Conservation (phyloP, 1,284 basidiomycete genomes). For the Porodaedalea pini region DNA sequence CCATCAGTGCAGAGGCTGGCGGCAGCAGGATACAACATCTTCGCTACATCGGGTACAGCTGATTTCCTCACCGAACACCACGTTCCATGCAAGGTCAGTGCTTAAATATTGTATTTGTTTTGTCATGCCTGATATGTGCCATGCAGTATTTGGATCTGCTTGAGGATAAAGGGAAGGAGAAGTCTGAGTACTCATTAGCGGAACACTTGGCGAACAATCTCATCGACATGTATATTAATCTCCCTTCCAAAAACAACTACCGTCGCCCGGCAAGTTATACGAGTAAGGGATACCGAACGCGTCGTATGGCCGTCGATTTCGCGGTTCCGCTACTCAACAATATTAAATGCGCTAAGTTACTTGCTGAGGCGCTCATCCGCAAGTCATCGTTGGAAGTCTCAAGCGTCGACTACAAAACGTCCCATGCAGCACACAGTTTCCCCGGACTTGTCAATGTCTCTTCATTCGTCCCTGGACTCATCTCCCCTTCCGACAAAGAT, state of each 20-base stretch:
- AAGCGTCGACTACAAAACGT: constrained; percentile 92
- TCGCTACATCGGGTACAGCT: constrained; percentile 94
- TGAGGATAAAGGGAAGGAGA: constrained; percentile 89
- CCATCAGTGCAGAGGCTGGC: constrained; percentile 97
- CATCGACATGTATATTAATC: constrained; percentile 99
- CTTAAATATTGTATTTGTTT: constrained; percentile 22
- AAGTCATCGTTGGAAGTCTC: constrained; percentile 87
- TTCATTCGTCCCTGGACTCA: constrained; percentile 81
- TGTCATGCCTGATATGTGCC: constrained; percentile 50
- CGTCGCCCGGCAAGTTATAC: constrained; percentile 96
- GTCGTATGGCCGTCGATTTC: constrained; percentile 99
- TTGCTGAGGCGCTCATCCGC: constrained; percentile 92
- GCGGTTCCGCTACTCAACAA: constrained; percentile 97
- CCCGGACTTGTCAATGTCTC: constrained; percentile 91
- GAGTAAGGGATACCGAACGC: constrained; percentile 94
- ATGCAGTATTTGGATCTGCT: constrained; percentile 89
- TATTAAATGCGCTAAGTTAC: constrained; percentile 97
- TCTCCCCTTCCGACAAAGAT: constrained; percentile 57
- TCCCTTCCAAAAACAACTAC: constrained; percentile 98
- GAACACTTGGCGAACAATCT: constrained; percentile 94
- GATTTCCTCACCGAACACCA: constrained; percentile 89
- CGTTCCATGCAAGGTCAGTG: constrained; percentile 58
- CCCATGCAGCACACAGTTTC: constrained; percentile 87
- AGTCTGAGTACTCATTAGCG: constrained; percentile 92
- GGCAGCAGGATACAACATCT: constrained; percentile 92